Conservation (phyloP, 192 early-diverging fungal genomes). For the Podila horticola region DNA sequence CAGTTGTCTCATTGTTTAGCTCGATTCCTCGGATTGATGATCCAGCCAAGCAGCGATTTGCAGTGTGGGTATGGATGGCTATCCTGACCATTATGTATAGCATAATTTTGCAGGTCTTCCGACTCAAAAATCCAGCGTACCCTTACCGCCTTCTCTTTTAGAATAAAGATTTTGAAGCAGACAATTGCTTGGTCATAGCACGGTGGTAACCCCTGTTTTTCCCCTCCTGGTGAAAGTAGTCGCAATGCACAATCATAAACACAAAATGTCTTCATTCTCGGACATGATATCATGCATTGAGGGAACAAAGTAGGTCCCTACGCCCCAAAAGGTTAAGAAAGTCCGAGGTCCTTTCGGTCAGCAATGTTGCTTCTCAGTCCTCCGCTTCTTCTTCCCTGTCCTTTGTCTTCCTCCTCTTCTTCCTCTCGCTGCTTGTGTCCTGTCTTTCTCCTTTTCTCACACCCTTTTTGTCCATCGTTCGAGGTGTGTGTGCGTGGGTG, state of each 20-base stretch:
- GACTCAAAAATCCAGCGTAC: conserved; percentile 76
- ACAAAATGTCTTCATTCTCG: too few species aligned
- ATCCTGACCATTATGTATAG: conserved; percentile 75
- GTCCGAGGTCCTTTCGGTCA: conserved; percentile 11
- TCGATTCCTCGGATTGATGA: conserved; percentile 66
- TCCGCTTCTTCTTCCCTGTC: not conserved
- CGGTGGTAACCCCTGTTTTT: too few species aligned
- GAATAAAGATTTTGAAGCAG: conserved; percentile 2
- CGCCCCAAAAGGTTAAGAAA: not conserved
- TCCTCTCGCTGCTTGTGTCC: too few species aligned
- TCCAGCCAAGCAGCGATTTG: conserved; percentile 63
- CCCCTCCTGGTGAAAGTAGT: too few species aligned
- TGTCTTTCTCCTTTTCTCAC: too few species aligned
- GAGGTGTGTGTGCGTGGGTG: too few species aligned
- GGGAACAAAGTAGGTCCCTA: too few species aligned
- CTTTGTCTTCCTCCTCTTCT: not conserved
- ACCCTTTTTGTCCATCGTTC: too few species aligned
- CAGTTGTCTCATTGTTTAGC: conserved; percentile 60
- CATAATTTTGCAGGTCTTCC: conserved; percentile 72
- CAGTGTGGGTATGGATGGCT: conserved; percentile 66
- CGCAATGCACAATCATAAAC: too few species aligned
- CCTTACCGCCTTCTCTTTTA: conserved; percentile 67
- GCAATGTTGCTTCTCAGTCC: not conserved
- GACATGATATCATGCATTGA: too few species aligned
- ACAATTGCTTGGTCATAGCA: not conserved